Base-by-base conservation (phyloP, 2,329 filamentous ascomycete species). In the Aureobasidium sp. region DNA sequence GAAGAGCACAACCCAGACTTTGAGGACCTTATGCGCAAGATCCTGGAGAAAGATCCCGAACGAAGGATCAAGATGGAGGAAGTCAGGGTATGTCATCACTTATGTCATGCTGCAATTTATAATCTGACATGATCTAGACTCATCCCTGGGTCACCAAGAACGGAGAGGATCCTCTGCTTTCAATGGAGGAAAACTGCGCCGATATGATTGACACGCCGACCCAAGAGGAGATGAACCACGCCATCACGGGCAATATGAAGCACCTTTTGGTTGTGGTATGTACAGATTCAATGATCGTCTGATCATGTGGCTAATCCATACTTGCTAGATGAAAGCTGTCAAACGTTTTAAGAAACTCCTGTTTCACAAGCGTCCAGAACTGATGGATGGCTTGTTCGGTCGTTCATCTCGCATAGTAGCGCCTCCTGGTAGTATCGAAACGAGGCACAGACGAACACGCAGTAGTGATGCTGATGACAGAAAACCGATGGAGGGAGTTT, bases 101-200 rank as follows among this genome's bases (percentile, higher is more conserved):
- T 11, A 31, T 19, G 57, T 40, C 14, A 14, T 22, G 15, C 22
- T 53, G 17, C n/a, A 24, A 24, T 9, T 8, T 15, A 45, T 29
- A 54, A 5, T 31, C 67, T 72, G 52, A 74, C 49, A 7, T 14
- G 53, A 60, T 27, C 4, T 64, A 97, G 93, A 83, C 87, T 68
- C 94, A 99, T 71, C 85, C 91, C 0, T 99, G 94, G 94, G 91
- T 99, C 15, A 97, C 93, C 6, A 88, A 85, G 69, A 76, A 83
- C 61, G 92, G 91, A 15, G 82, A 78, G 8, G 93, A 97, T 73
- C 85, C 85, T 64, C 78, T 99, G 15, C 80, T 97, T 14, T 84
- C 90, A 8, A 82, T 84, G 48, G 88, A 91, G 66, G 92, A 97
- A 70, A 99, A 99, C 68, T 95, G 90, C 47, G 84, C 87, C 12